These are phyloP conservation scores for sorghum (Sorghum bicolor) DNA, from an alignment of 176 grass and related monocot genomes.

Conservation along the genomic window Sorghum_bicolor_NCBIv3 NC_012876.2:15548501-15549000, in stretches of 20 bases:
- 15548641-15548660: constrained; percentile 51
- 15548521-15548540: neutral
- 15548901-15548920: constrained; percentile 47
- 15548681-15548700: constrained; percentile 78
- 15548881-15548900: constrained; percentile 65
- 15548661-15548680: constrained; percentile 77
- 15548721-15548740: neutral
- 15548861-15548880: constrained; percentile 59
- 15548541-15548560: constrained; percentile 53
- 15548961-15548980: constrained; percentile 23
- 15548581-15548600: constrained; percentile 65
- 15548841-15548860: constrained; percentile 76
- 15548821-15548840: constrained; percentile 51
- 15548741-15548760: neutral
- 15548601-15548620: constrained; percentile 58
- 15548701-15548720: constrained; percentile 46
- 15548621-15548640: constrained; percentile 67
- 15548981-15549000: constrained; percentile 4
- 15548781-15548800: constrained; percentile 31
- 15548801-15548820: constrained; percentile 62
- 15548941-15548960: constrained; percentile 1
- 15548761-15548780: neutral
- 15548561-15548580: constrained; percentile 81
- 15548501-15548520: neutral
- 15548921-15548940: neutral